Conservation (phyloP, 371 early-diverging fungal genomes). For the Mortierella sp. region DNA sequence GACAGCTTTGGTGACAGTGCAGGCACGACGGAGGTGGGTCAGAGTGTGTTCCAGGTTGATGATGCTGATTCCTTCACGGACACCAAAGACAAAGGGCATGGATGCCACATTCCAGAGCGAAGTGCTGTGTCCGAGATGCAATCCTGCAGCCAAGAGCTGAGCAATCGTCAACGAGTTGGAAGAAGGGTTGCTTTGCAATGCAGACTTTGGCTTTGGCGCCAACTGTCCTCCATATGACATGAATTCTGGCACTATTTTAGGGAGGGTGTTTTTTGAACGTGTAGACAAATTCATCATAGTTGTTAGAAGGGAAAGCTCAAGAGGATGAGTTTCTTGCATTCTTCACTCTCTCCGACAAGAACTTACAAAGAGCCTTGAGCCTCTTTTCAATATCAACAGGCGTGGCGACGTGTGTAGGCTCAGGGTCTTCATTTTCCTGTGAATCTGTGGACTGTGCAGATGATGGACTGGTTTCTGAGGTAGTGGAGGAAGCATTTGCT, state of each 20-base stretch:
- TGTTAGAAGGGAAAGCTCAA: no score
- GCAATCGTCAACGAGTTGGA: conserved; percentile 68
- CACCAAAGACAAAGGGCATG: conserved; percentile 90
- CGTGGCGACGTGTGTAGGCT: conserved; percentile 20
- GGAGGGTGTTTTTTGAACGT: not conserved
- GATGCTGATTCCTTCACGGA: conserved; percentile 91
- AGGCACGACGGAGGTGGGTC: conserved; percentile 87
- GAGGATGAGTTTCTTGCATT: no score
- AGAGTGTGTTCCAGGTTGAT: conserved; percentile 96
- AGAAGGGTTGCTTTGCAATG: conserved; percentile 24
- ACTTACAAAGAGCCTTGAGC: conserved; percentile 49
- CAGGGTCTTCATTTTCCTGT: conserved; percentile 19
- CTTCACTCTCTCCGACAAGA: no score
- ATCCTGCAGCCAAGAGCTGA: conserved; percentile 84
- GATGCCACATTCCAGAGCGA: conserved; percentile 85
- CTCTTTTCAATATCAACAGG: conserved; percentile 50
- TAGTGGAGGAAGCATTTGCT: not conserved
- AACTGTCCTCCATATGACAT: conserved; percentile 47
- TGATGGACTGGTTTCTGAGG: not conserved
- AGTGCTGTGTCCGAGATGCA: conserved; percentile 92
- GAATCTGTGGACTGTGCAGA: not conserved
- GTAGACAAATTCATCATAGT: no score
- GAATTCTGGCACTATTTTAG: conserved; percentile 44
- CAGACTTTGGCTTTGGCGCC: conserved; percentile 42
- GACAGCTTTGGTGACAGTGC: conserved; percentile 78